Evolutionary conservation across 148 eudicot genomes (phyloP).

Genomic region (Rhododendron griersonianum): DNA sequence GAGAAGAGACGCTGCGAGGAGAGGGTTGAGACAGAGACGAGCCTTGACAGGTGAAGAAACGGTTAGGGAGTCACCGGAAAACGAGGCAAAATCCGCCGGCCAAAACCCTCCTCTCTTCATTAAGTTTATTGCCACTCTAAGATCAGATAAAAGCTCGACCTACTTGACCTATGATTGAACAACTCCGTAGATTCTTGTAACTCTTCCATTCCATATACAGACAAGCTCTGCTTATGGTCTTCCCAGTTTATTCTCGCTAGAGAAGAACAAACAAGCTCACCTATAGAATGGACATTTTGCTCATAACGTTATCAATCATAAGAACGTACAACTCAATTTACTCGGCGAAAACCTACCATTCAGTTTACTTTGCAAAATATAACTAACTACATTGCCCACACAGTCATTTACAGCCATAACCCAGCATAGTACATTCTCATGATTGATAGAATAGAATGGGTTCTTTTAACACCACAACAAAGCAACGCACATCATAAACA

Average conservation of each 20-base stretch:
- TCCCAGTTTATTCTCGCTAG: background rate
- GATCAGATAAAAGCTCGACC: no score
- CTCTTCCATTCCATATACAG: background rate
- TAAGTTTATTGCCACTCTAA: no score
- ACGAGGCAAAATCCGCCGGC: no score
- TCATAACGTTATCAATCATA: background rate
- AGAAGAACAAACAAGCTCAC: background rate
- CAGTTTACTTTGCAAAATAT: no score
- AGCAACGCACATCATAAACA: background rate
- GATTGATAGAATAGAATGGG: background rate
- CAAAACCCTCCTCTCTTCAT: background rate
- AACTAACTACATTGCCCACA: background rate
- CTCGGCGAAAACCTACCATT: background rate
- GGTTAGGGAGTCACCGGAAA: no score
- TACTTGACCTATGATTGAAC: background rate
- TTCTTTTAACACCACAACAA: background rate
- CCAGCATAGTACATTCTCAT: background rate
- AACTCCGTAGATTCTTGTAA: background rate
- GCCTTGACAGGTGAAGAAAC: no score
- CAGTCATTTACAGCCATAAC: background rate
- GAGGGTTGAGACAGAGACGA: no score
- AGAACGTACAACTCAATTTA: background rate
- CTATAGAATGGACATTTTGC: background rate
- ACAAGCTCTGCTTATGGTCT: background rate
- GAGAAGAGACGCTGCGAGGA: no score